These are phyloP conservation scores for Plenodomus tracheiphilus DNA, from an alignment of 2,329 filamentous ascomycete genomes.

Conservation along the genomic window DNA sequence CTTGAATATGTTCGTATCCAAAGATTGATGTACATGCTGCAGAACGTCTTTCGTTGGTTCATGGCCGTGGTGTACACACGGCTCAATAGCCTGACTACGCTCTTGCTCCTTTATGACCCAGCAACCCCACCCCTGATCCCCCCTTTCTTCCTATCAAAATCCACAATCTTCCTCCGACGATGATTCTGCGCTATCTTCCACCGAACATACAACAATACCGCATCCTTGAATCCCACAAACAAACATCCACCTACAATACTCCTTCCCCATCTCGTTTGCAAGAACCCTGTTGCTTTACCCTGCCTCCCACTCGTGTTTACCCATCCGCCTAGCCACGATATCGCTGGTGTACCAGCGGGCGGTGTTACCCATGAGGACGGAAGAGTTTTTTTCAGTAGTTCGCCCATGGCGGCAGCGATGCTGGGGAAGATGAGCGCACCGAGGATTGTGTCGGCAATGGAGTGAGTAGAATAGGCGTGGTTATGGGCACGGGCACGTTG, in stretches of 20 bases:
- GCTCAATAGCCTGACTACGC: too few species aligned
- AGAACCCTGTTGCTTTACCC: conserved; percentile 61
- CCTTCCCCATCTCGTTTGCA: conserved; percentile 86
- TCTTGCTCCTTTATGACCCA: too few species aligned
- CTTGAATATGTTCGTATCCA: too few species aligned
- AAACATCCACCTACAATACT: conserved; percentile 87
- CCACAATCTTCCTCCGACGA: conserved; percentile 49
- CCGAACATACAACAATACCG: conserved; percentile 61
- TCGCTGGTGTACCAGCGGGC: conserved; percentile 30
- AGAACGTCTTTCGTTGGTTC: too few species aligned
- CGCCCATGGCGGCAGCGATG: conserved; percentile 77
- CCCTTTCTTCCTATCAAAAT: conserved; percentile 34
- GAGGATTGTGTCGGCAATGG: conserved; percentile 63
- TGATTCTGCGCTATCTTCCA: conserved; percentile 57
- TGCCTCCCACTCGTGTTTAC: conserved; percentile 11
- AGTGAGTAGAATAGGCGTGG: conserved; percentile 57
- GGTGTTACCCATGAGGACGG: conserved; percentile 67
- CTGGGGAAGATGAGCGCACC: conserved; percentile 79
- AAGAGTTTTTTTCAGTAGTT: conserved; percentile 68
- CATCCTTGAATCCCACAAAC: conserved; percentile 81
- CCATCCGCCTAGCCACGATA: conserved; percentile 30
- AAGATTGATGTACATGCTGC: too few species aligned
- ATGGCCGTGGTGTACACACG: too few species aligned
- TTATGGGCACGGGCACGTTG: conserved; percentile 47
- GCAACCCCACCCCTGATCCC: not conserved